Conservation (phyloP, 179 eudicot genomes). For the Beta corolliflora region DNA sequence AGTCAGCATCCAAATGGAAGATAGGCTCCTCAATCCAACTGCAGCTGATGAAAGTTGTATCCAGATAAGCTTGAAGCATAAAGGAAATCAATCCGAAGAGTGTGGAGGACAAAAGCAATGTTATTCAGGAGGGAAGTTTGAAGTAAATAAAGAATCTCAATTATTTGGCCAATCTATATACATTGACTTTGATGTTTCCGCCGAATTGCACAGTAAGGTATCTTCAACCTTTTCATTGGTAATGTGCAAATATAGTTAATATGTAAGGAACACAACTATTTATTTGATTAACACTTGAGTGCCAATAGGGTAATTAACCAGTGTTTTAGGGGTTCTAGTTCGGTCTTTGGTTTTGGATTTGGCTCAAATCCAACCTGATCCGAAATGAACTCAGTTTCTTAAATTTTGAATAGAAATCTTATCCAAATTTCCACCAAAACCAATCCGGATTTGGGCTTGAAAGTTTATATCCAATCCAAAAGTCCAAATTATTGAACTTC, state of each 20-base stretch:
- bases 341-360: not conserved
- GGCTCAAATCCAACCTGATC: too few species aligned
- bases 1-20: conserved; percentile 27
- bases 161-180: conserved; percentile 54
- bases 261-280: not conserved
- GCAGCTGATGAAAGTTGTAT: conserved; percentile 45
- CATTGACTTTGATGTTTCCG: conserved; percentile 65
- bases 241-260: not conserved
- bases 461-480: too few species aligned
- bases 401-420: too few species aligned
- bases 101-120: conserved; percentile 29
- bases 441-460: too few species aligned
- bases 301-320: not conserved
- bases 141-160: conserved; percentile 36
- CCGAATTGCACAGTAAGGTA: conserved; percentile 69
- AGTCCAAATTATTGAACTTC: too few species aligned
- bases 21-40: conserved; percentile 27
- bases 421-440: too few species aligned
- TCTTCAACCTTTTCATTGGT: not conserved
- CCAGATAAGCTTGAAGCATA: conserved; percentile 41
- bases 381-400: too few species aligned
- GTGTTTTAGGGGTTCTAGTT: too few species aligned
- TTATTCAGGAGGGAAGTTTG: conserved; percentile 35
- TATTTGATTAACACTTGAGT: not conserved
- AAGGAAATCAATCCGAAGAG: conserved; percentile 33